Evolutionary conservation across 305 asterid species (phyloP), one percentile per base, ranked within the genome.

Genomic region (Fraxinus platypoda): DNA sequence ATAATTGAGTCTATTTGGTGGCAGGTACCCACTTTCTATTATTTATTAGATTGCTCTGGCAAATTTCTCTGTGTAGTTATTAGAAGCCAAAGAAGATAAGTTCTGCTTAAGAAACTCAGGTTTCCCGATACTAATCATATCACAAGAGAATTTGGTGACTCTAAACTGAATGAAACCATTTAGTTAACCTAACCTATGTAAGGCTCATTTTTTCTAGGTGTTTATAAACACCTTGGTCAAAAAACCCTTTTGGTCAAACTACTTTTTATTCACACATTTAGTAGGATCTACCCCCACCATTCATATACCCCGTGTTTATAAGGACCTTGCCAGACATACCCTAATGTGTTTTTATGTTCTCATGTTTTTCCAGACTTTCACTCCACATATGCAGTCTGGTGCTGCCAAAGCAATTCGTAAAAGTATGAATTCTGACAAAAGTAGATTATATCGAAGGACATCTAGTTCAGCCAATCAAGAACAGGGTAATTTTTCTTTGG

Each of bases 1-100:
- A 91, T 92, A 77, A 86, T 93, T 21, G 97, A 94, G 90, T 94
- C 97, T 77, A 85, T 94, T 71, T 94, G 98, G 98, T 94, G 98
- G 98, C 98, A 92, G 98, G 97, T 94, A 81, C 62, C 26, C 72
- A 62, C 30, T 75, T 80, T 37, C 66, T 74, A 78, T 41, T 54
- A 66, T 37, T 35, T 31, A 34, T 76, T 83, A 35, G 57, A 70
- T 70, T 84, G 62, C 70, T 78, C 52, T 64, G 75, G 23, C 41
- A 70, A 12, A 26, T 81, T 30, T 76, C 75, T 2, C 0, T 64
- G 43, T 85, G 66, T 71, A 71, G 46, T 57, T 38, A 34, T 13
- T 12, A 46, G 34, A 13, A 35, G 77, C 8, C 59, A 12, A 4
- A 52, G 13, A 37, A 46, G 77, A n/a, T 28, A 33, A 54, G 11